Conservation (phyloP, 345 rosid species). For the Triadica sebifera region DNA sequence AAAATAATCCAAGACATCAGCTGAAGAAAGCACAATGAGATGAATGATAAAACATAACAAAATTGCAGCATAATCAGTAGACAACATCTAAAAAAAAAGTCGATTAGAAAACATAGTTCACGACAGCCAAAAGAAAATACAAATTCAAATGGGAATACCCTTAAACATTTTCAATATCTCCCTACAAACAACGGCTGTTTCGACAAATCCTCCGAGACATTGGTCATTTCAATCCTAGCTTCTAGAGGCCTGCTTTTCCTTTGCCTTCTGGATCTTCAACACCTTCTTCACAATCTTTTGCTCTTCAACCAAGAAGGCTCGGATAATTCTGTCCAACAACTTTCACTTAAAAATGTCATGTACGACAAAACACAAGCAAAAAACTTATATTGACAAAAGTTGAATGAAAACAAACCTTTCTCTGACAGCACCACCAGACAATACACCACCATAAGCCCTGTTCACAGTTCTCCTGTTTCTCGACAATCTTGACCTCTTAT, state of each 20-base stretch:
- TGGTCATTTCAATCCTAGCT: background rate
- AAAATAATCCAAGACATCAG: constrained; percentile 4
- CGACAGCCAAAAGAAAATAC: constrained; percentile 13
- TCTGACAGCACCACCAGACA: constrained; percentile 31
- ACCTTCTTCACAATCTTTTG: constrained; percentile 36
- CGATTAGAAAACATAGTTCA: constrained; percentile 10
- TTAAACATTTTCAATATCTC: constrained; percentile 18
- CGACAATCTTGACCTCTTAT: constrained; percentile 31
- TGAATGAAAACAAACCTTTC: constrained; percentile 20
- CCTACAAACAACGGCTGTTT: constrained; percentile 1
- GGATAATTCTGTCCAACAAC: constrained; percentile 17
- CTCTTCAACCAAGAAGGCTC: constrained; percentile 31
- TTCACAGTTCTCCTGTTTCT: constrained; percentile 33
- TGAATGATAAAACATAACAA: constrained; percentile 20
- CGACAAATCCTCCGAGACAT: background rate
- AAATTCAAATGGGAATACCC: constrained; percentile 22
- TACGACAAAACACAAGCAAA: background rate
- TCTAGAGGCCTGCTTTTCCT: constrained; percentile 24
- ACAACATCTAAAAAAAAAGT: constrained; percentile 16
- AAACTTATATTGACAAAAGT: background rate
- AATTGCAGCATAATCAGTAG: constrained; percentile 31
- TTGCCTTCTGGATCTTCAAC: constrained; percentile 32
- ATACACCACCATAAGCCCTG: constrained; percentile 34
- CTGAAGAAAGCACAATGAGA: constrained; percentile 13
- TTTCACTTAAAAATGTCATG: background rate